Base-by-base conservation (phyloP, 345 rosid genomes). In the Dipteronia dyeriana region DNA sequence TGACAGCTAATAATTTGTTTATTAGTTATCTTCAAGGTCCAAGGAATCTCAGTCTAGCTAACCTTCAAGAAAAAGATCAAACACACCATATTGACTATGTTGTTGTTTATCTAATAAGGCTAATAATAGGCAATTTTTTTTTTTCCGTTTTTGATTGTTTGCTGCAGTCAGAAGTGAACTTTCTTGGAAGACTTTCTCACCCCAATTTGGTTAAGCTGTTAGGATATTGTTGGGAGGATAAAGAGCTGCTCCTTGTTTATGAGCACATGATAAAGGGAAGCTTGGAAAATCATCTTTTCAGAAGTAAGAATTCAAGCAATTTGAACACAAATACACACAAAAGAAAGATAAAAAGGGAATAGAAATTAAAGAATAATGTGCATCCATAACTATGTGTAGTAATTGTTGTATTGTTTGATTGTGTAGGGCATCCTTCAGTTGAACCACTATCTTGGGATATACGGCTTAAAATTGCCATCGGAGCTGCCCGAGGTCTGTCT, bases 401-500 rank as follows among this genome's bases (percentile, higher is more conserved):
- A 72, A 68, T 43, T 17, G 25, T 31, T 59, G 63, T 53, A 2
- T 66, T 70, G 17, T 66, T 75, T 47, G 56, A 67, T 69, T 76
- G 16, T 82, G 73, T 85, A 89, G 91, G 84, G 60, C 85, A 75
- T 79, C 83, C 82, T 67, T 66, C 76, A 13, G 68, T 84, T 47
- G 95, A 90, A 57, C 92, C 97, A 51, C 81, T 94, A 20, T 87
- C 94, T 62, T 94, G 98, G 98, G 93, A 92, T 26, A 69, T 86
- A 23, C 81, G 96, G 84, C 85, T 94, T 59, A 91, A 87, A 81
- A 91, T 91, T 76, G 88, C 87, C 25, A 82, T 87, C 70, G 97
- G 94, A 84, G 94, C 98, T 29, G 98, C 97, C 69, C 87, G 86
- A 51, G 98, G 98, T 66, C 89, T 94, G 62, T 87, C 90, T 17